Evolutionary conservation across 306 rosid species (phyloP).

Genomic region (Gastrolobium villosum): DNA sequence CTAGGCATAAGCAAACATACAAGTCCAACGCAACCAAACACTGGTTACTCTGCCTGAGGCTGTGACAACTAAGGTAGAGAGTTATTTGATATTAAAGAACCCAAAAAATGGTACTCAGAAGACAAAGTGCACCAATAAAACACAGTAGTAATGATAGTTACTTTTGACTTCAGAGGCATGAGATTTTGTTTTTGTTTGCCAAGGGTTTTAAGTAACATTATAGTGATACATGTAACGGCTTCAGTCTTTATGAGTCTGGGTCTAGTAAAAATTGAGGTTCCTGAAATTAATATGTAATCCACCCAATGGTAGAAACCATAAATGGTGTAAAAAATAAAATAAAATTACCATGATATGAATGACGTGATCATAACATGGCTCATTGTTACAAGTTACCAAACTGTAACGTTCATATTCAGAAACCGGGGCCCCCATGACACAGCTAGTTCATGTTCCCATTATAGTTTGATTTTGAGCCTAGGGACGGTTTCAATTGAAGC

Average conservation of each 20-base stretch:
- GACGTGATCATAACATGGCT: background rate
- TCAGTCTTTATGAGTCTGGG: background rate
- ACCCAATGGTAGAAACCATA: too few species aligned
- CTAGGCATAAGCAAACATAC: background rate
- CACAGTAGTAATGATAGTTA: background rate
- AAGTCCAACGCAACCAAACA: slow-evolving; percentile 1
- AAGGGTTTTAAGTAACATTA: background rate
- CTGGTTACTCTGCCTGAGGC: background rate
- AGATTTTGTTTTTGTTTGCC: background rate
- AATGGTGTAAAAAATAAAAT: too few species aligned
- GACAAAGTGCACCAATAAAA: slow-evolving; percentile 5
- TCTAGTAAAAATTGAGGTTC: background rate
- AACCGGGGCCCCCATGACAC: background rate
- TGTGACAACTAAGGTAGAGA: background rate
- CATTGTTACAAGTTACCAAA: background rate
- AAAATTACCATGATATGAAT: too few species aligned
- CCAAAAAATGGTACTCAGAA: background rate
- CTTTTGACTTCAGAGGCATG: background rate
- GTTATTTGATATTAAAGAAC: background rate
- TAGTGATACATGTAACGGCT: background rate
- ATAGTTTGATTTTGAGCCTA: background rate
- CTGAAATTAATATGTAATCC: too few species aligned
- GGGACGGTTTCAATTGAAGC: background rate
- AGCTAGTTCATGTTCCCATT: background rate
- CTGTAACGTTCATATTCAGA: background rate